Conservation (phyloP, 2,329 filamentous ascomycete genomes). For the Sclerotinia subarctica region DNA sequence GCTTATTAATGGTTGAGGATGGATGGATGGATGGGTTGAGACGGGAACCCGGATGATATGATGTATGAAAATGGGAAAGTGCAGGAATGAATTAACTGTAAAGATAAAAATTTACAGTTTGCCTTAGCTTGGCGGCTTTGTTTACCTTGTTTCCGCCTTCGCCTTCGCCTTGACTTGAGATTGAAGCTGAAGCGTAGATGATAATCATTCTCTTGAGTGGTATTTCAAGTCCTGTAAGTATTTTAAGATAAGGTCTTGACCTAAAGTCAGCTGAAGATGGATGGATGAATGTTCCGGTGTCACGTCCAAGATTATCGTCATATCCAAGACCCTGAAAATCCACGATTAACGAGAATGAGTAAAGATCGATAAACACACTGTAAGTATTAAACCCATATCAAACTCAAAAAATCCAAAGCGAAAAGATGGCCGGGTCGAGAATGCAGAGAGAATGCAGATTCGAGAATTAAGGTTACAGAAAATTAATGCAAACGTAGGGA, state of each 20-base stretch:
- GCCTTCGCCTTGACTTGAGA: not conserved
- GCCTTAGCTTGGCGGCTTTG: not conserved
- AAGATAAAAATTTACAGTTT: not conserved
- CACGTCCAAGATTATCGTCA: not conserved
- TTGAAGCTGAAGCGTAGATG: not conserved
- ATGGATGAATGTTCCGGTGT: not conserved
- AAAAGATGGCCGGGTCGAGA: not conserved
- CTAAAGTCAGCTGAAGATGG: not conserved
- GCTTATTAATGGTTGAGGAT: too few species aligned
- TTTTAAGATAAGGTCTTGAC: not conserved
- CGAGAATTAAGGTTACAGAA: not conserved
- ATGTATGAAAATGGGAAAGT: not conserved
- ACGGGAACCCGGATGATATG: conserved; percentile 5
- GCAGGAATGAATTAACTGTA: not conserved
- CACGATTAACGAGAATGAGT: not conserved
- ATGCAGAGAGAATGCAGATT: not conserved
- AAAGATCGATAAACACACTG: not conserved
- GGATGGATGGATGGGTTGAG: not conserved
- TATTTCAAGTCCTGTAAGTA: not conserved
- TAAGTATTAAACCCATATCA: too few species aligned
- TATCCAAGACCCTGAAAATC: not conserved
- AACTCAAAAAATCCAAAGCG: not conserved
- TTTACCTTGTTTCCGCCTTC: conserved; percentile 1
- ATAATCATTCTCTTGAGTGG: not conserved
- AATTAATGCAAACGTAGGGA: not conserved